These are phyloP conservation scores for Fusarium xyrophilum DNA, from an alignment of 2,329 filamentous ascomycete genomes.

Conservation along the genomic window DNA sequence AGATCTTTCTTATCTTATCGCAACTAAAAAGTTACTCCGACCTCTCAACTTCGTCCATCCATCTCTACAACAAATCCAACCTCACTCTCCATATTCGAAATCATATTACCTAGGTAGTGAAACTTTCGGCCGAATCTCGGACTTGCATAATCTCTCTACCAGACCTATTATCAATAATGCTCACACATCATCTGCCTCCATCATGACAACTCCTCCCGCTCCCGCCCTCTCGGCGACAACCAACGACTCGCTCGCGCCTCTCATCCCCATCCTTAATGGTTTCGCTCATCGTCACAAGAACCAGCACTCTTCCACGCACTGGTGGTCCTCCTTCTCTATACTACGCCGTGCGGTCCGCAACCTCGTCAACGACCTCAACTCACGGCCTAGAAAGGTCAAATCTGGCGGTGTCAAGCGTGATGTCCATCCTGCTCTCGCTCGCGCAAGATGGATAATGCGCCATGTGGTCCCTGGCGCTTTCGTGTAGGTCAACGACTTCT, in stretches of 20 bases:
- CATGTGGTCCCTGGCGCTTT: constrained; percentile 47
- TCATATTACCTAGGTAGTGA: neutral
- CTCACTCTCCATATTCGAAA: constrained; percentile 14
- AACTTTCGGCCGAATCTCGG: constrained; percentile 12
- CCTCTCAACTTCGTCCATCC: neutral
- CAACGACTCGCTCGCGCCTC: constrained; percentile 46
- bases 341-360: constrained; percentile 71
- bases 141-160: neutral
- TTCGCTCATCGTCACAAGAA: constrained; percentile 88
- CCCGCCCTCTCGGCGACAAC: constrained; percentile 19
- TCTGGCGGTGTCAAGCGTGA: constrained; percentile 3
- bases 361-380: constrained; percentile 50
- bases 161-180: constrained; percentile 8
- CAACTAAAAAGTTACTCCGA: constrained; percentile 11
- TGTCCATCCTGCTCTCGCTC: constrained; percentile 23
- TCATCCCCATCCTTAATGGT: constrained; percentile 68
- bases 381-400: constrained; percentile 21
- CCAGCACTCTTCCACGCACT: constrained; percentile 81
- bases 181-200: neutral
- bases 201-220: constrained; percentile 18
- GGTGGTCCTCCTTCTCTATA: constrained; percentile 78
- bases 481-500: constrained; percentile 42
- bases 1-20: constrained; percentile 21
- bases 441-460: constrained; percentile 43
- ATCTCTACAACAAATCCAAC: constrained; percentile 2